Percentiles rank a stretch among this genome's conserved stretches.
Conservation (phyloP, 306 rosid genomes). For the Ammopiptanthus mongolicus region DNA sequence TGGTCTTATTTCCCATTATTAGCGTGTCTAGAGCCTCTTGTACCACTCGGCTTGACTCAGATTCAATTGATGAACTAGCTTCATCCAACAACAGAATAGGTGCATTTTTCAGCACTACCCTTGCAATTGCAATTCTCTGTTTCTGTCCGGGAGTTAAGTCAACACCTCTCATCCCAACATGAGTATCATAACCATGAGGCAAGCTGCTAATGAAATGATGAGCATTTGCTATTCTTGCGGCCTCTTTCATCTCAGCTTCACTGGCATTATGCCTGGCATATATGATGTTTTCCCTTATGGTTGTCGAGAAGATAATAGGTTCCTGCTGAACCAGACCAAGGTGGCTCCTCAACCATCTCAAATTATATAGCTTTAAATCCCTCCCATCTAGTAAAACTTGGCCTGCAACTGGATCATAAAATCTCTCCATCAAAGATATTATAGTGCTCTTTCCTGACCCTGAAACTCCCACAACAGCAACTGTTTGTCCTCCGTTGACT, state of each 20-base stretch:
- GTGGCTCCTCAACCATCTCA: conserved; percentile 97
- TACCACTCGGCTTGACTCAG: conserved; percentile 97
- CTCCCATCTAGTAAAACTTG: conserved; percentile 92
- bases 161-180: conserved; percentile 99
- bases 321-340: conserved; percentile 99
- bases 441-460: conserved; percentile 99
- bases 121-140: conserved; percentile 98
- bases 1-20: conserved; percentile 98
- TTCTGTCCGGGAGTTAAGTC: conserved; percentile 98
- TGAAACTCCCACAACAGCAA: conserved; percentile 97
- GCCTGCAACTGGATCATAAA: conserved; percentile 97
- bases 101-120: conserved; percentile 90
- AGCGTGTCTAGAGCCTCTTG: conserved; percentile 99
- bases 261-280: conserved; percentile 99
- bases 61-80: conserved; percentile 96
- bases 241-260: conserved; percentile 98
- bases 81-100: conserved; percentile 95
- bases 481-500: conserved; percentile 92
- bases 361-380: conserved; percentile 80
- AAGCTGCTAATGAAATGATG: conserved; percentile 97
- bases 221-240: conserved; percentile 97
- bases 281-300: conserved; percentile 91
- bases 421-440: conserved; percentile 93
- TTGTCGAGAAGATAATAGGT: conserved; percentile 94
- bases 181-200: conserved; percentile 99